A percentile compares a stretch with the other conserved stretches of the same genome.
These are phyloP conservation scores for Pleurostoma richardsiae DNA, from an alignment of 2,329 filamentous ascomycete species.

Conservation along the genomic window DNA sequence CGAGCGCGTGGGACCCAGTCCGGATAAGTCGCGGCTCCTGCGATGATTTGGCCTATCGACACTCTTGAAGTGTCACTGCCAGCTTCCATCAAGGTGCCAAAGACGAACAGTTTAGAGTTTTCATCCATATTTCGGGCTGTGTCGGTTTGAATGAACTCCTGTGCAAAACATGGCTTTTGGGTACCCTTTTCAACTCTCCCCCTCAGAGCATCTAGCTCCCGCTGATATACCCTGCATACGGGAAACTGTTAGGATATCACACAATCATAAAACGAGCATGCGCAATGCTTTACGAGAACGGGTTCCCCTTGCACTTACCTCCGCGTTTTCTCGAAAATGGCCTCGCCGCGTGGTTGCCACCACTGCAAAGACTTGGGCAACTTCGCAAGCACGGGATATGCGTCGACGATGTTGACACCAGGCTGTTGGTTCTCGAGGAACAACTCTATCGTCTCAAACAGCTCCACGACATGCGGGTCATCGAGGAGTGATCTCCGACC, in stretches of 20 bases:
- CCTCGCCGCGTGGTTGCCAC: slow-evolving; percentile 19
- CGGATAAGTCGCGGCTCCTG: background rate
- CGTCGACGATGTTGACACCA: slow-evolving; percentile 22
- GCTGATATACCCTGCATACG: slow-evolving; percentile 14
- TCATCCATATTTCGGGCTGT: slow-evolving; percentile 6
- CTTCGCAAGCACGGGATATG: slow-evolving; percentile 20
- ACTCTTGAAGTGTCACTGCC: slow-evolving; percentile 38
- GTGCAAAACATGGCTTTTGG: slow-evolving; percentile 21
- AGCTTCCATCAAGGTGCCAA: slow-evolving; percentile 31
- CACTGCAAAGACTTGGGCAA: slow-evolving; percentile 22
- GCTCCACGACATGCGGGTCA: slow-evolving; percentile 10
- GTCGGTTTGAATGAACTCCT: slow-evolving; percentile 19
- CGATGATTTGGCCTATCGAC: slow-evolving; percentile 22
- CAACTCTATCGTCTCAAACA: slow-evolving; percentile 13
- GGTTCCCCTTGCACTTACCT: too few relatives aligned
- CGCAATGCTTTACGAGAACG: background rate
- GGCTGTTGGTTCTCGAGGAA: slow-evolving; percentile 17
- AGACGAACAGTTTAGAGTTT: slow-evolving; percentile 19
- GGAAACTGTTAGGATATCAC: background rate
- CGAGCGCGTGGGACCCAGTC: too few relatives aligned
- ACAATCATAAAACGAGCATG: background rate
- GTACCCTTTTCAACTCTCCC: slow-evolving; percentile 16
- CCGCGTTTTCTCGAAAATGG: slow-evolving; percentile 11
- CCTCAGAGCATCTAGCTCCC: slow-evolving; percentile 15
- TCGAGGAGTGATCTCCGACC: slow-evolving; percentile 15